A percentile compares a stretch with the other conserved stretches of the same genome.
Evolutionary conservation across 148 eudicot genomes (phyloP).

Genomic region (Fallopia convolvulus): DNA sequence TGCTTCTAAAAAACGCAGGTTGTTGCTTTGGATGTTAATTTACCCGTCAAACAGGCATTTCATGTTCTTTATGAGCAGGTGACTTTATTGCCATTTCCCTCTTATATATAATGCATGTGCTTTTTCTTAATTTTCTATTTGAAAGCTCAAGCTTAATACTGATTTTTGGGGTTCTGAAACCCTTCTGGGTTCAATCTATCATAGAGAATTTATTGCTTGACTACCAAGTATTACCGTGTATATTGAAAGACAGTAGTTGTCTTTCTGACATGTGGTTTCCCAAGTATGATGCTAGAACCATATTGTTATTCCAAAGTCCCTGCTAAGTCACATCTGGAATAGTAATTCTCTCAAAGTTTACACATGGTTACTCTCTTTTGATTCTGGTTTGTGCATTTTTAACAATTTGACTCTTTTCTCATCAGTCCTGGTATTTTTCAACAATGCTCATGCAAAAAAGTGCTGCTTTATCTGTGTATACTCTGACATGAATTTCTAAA

Average conservation of each 20-base stretch:
- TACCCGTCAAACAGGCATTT: constrained; percentile 96
- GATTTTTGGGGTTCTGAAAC: neutral
- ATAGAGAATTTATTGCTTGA: neutral
- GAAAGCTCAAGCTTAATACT: neutral
- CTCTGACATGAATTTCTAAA: neutral
- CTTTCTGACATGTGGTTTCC: neutral
- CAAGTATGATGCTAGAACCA: neutral
- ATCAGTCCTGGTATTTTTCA: neutral
- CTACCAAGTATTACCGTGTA: neutral
- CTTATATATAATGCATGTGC: neutral
- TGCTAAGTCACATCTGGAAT: neutral
- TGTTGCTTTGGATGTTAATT: constrained; percentile 67
- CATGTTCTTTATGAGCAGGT: constrained; percentile 96
- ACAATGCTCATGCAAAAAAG: neutral
- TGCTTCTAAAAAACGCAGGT: constrained; percentile 39
- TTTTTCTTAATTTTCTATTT: neutral
- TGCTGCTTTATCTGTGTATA: neutral
- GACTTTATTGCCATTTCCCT: constrained; percentile 3
- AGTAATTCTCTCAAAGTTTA: neutral
- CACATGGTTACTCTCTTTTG: neutral
- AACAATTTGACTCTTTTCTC: neutral
- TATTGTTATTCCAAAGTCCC: neutral
- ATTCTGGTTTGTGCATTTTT: neutral
- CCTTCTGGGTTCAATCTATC: neutral
- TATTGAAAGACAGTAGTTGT: neutral